Evolutionary conservation across 208 protist species (phyloP), one percentile per base, ranked within the genome.

Genomic region (Blastocrithidia nonstop): DNA sequence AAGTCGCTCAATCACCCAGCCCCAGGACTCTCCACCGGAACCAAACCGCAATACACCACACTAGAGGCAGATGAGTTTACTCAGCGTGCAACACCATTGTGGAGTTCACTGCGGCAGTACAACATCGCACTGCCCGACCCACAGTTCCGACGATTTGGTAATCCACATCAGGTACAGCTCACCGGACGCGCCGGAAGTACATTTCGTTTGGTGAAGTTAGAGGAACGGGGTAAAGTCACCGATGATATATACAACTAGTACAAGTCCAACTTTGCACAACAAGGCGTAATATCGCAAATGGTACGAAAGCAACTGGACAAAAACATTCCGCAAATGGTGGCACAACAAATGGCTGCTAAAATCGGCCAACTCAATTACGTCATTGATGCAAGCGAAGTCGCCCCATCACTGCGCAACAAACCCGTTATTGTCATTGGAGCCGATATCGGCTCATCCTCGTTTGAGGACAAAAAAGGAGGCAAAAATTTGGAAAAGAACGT

Each of bases 281-380:
- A 53, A 29, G 52, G 54, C 4, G 23, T 65, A 17, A 6, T 72
- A 0, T 72, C 66, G 28, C 71, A 80, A 57, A 57, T 80, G 65
- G 54, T 69, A 20, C 57, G 44, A 15, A 52, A 50, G 20, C 32
- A 64, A 26, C 43, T 67, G 13, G 37, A 48, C 28, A 35, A 32
- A 21, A 51, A 44, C 38, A 62, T 75, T 22, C 55, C 66, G 27
- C 46, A 66, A 35, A 69, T 69, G 49, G 60, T 80, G 26, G 52
- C 63, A 26, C 71, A 80, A 53, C 71, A 80, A 50, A 46, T 80
- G 11, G 41, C 47, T 17, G 71, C 66, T 11, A 81, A 81, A 50
- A 35, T 53, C 13, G 67, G 67, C 1, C 50, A 58, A 17, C 48
- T 81, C 15, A 70, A 64, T 57, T 73, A 57, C 21, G 54, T 75